Conservation (phyloP, 805 yeast genomes). For the Saturnispora hagleri region DNA sequence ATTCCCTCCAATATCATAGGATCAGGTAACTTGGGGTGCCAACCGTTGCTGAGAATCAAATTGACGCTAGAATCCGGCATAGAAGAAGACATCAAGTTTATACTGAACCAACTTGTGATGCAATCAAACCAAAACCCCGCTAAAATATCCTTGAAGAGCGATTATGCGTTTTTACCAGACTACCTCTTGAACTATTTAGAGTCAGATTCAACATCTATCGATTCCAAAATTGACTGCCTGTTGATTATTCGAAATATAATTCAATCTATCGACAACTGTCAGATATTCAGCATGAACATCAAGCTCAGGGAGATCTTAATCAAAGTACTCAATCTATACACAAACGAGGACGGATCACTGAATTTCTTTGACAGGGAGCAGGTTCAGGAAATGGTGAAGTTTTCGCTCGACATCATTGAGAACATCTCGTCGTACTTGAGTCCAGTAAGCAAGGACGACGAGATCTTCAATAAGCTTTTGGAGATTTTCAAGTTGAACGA, state of each 20-base stretch:
- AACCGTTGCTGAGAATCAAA: slow-evolving; percentile 53
- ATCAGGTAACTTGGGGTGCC: slow-evolving; percentile 43
- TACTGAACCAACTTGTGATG: slow-evolving; percentile 46
- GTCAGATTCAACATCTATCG: slow-evolving; percentile 19
- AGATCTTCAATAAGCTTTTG: slow-evolving; percentile 49
- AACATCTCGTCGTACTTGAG: slow-evolving; percentile 74
- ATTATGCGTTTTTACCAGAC: slow-evolving; percentile 33
- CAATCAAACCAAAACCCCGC: slow-evolving; percentile 34
- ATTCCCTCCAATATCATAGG: slow-evolving; percentile 27
- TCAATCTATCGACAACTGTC: slow-evolving; percentile 78
- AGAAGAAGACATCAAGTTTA: slow-evolving; percentile 62
- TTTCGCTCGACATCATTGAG: slow-evolving; percentile 73
- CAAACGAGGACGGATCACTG: slow-evolving; percentile 8
- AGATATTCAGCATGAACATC: slow-evolving; percentile 51
- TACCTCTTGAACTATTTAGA: slow-evolving; percentile 19
- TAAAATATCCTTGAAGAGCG: slow-evolving; percentile 32
- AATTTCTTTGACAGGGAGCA: slow-evolving; percentile 19
- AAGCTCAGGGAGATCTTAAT: slow-evolving; percentile 32
- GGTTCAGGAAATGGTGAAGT: slow-evolving; percentile 51
- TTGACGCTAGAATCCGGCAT: slow-evolving; percentile 63
- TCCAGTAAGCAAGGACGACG: slow-evolving; percentile 64
- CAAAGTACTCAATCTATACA: slow-evolving; percentile 33
- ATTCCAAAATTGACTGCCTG: slow-evolving; percentile 37
- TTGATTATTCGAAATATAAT: slow-evolving; percentile 71
- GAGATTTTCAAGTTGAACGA: slow-evolving; percentile 39